These are phyloP conservation scores for Tubosaeta sp. DNA, from an alignment of 768 basidiomycete genomes.

Conservation along the genomic window DNA sequence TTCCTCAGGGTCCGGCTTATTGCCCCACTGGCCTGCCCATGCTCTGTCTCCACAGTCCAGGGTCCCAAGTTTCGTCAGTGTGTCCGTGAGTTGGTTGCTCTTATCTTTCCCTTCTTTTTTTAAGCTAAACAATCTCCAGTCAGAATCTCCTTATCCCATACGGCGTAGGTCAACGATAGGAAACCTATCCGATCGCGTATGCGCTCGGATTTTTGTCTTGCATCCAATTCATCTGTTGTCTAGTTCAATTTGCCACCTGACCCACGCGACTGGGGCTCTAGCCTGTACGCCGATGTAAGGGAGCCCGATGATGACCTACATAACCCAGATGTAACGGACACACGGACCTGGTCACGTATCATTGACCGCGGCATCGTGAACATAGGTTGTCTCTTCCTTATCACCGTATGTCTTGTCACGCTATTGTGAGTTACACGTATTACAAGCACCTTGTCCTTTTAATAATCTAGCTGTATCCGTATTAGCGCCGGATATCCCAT, in stretches of 20 bases:
- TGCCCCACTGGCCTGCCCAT: conserved; percentile 1
- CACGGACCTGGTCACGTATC: conserved; percentile 37
- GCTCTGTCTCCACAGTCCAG: conserved; percentile 20
- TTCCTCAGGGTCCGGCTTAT: conserved; percentile 12
- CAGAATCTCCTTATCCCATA: conserved; percentile 39
- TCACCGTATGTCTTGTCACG: conserved; percentile 44
- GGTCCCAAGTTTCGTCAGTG: conserved; percentile 24
- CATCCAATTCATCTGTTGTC: not conserved
- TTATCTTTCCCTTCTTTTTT: not conserved
- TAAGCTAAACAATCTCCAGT: conserved; percentile 10
- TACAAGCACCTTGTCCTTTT: not conserved
- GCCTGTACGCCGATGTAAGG: conserved; percentile 47
- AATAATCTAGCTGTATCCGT: not conserved
- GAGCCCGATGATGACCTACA: conserved; percentile 75
- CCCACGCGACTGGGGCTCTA: conserved; percentile 62
- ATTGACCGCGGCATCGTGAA: conserved; percentile 66
- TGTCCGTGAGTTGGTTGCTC: conserved; percentile 14
- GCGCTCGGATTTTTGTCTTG: not conserved
- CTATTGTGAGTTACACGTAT: conserved; percentile 52
- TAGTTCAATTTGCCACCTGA: conserved; percentile 67
- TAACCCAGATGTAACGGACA: conserved; percentile 47
- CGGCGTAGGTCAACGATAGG: conserved; percentile 34
- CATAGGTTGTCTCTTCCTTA: conserved; percentile 60
- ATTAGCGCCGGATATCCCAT: conserved; percentile 43
- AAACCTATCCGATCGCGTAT: conserved; percentile 44